A percentile compares a stretch with the other conserved stretches of the same genome.
Conservation (phyloP, 768 basidiomycete species). For the Tricholoma matsutake region DNA sequence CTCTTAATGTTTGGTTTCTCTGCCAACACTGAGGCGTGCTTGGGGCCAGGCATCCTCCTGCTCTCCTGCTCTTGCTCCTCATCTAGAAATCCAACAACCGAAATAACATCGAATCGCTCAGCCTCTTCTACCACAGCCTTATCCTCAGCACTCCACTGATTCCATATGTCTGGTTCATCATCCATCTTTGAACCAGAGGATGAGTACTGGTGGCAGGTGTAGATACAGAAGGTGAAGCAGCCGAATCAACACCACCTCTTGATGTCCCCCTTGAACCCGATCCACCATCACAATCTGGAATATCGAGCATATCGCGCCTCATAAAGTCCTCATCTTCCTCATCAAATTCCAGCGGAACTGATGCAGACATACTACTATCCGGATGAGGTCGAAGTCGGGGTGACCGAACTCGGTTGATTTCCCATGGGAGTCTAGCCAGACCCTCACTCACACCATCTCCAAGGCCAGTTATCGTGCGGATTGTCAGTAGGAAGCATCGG, state of each 20-base stretch:
- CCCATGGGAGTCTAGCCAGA: constrained; percentile 54
- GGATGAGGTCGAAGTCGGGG: constrained; percentile 32
- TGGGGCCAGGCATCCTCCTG: too few relatives aligned
- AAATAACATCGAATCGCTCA: constrained; percentile 48
- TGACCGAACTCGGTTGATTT: constrained; percentile 50
- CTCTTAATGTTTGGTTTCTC: too few relatives aligned
- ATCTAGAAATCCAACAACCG: constrained; percentile 38
- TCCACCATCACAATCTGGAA: neutral
- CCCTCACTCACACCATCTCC: constrained; percentile 62
- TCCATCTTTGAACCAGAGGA: neutral
- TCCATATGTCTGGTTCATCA: neutral
- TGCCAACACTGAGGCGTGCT: too few relatives aligned
- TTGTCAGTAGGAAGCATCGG: constrained; percentile 87
- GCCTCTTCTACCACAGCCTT: constrained; percentile 45
- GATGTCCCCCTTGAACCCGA: neutral
- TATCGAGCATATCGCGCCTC: neutral
- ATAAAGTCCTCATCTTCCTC: constrained; percentile 67
- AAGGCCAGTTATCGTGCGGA: constrained; percentile 50
- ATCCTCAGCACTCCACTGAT: neutral
- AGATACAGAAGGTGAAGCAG: neutral
- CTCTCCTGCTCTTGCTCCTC: constrained; percentile 24
- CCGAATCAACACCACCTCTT: neutral
- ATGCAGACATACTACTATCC: constrained; percentile 24
- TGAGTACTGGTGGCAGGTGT: neutral
- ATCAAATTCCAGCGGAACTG: constrained; percentile 57